These are phyloP conservation scores for Ajuga chamaepitys DNA, from an alignment of 257 asterid genomes.

Conservation along the genomic window DNA sequence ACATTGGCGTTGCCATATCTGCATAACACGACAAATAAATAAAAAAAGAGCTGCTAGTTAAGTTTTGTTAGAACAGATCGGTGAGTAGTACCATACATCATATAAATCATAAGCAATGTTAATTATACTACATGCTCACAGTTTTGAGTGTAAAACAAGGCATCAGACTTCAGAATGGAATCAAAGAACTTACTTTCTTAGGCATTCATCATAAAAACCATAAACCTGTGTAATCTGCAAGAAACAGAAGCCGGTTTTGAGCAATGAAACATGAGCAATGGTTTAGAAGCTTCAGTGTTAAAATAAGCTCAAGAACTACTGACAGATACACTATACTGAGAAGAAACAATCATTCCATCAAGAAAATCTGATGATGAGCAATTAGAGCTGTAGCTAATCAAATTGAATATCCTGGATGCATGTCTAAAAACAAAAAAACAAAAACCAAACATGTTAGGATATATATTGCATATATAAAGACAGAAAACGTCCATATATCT, in stretches of 20 bases:
- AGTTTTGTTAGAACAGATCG: neutral
- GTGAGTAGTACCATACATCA: neutral
- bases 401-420: slow-evolving; percentile 3
- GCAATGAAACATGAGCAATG: neutral
- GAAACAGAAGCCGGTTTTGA: neutral
- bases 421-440: neutral
- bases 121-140: neutral
- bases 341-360: slow-evolving; percentile 1
- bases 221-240: slow-evolving; percentile 38
- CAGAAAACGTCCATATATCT: neutral
- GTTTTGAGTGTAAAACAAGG: neutral
- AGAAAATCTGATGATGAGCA: neutral
- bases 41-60: neutral
- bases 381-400: slow-evolving; percentile 11
- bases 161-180: neutral
- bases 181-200: slow-evolving; percentile 25
- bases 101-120: neutral
- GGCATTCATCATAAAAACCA: slow-evolving; percentile 40
- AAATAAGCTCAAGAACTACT: neutral
- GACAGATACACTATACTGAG: neutral
- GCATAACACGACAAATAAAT: slow-evolving; percentile 7
- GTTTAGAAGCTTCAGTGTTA: neutral
- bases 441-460: slow-evolving; percentile 21
- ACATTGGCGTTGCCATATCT: slow-evolving; percentile 81
- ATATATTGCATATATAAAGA: neutral